Base-by-base conservation (phyloP, 805 yeast species). In the Peterozyma toletana region DNA sequence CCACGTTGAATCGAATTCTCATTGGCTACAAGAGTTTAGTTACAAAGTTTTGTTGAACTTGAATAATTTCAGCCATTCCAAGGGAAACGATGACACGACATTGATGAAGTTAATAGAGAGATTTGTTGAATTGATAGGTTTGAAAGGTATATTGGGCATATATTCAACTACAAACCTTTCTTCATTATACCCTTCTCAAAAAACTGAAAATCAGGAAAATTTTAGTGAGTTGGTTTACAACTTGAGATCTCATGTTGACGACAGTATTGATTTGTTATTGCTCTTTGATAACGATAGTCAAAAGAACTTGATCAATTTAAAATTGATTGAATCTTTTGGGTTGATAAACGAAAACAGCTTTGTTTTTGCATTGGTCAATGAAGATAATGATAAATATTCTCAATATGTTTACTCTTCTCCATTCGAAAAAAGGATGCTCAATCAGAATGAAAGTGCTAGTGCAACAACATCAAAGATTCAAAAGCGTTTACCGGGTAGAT, bases 291-390 rank as follows among this genome's bases (percentile, higher is more conserved):
- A 56, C 50, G 62, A 62, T 41, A 60, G 59, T 29, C 38, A 52
- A 5, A 29, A 18, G 42, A 68, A 68, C 46, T 62, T 65, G 30
- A 66, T 68, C 10, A 70, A 68, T 46, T 54, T 67, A 39, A 53
- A 71, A 35, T 59, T 66, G 9, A 50, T 68, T 35, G 73, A 68
- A 44, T 48, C 67, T 1, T 48, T 64, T 37, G 60, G 61, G 33
- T 58, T 66, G 44, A 52, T 68, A 40, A 63, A 58, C 1, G 67
- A 65, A 3, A 70, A 67, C 0, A 62, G 70, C 5, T 48, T 58
- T 7, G 50, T 68, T 34, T 55, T 53, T 35, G 27, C 27, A 4
- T 21, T 21, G 27, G 70, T 67, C n/a, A 71, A 66, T 42, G 67
- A 66, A 41, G 59, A 64, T 18, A 36, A 50, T 29, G 6, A 3